These are phyloP conservation scores for Tylopilus cervinicoccineus DNA, from an alignment of 768 basidiomycete genomes.

Conservation along the genomic window DNA sequence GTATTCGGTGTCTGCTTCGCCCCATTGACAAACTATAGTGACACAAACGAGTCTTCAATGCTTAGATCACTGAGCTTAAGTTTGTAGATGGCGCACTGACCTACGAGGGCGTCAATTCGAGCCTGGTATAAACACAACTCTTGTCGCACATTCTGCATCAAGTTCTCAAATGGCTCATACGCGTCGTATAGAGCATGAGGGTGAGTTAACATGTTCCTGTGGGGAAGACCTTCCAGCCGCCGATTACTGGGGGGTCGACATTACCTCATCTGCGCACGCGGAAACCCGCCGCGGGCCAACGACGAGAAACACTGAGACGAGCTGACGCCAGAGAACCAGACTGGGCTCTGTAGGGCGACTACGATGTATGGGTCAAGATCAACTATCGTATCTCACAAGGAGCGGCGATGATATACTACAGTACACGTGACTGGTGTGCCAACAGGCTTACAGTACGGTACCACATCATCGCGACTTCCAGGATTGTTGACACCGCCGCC, in stretches of 20 bases:
- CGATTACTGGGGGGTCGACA: neutral
- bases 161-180: neutral
- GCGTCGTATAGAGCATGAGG: neutral
- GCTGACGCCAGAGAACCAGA: too few species aligned
- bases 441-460: too few species aligned
- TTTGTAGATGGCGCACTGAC: slow-evolving; percentile 24
- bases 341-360: too few species aligned
- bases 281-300: too few species aligned
- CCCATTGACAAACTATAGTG: slow-evolving; percentile 15
- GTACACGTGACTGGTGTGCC: too few species aligned
- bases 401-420: too few species aligned
- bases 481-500: slow-evolving; percentile 30
- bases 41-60: slow-evolving; percentile 10
- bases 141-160: neutral
- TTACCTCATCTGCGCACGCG: too few species aligned
- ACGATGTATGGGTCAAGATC: too few species aligned
- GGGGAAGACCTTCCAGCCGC: neutral
- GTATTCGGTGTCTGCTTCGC: slow-evolving; percentile 22
- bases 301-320: too few species aligned
- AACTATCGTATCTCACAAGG: too few species aligned
- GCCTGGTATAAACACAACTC: slow-evolving; percentile 8
- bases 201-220: neutral
- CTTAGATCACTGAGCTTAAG: neutral
- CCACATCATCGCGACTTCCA: slow-evolving; percentile 16
- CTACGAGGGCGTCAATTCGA: slow-evolving; percentile 22